A percentile compares a stretch with the other conserved stretches of the same genome.
Conservation (phyloP, 2,329 filamentous ascomycete species). For the Pseudogymnoascus sp. region DNA sequence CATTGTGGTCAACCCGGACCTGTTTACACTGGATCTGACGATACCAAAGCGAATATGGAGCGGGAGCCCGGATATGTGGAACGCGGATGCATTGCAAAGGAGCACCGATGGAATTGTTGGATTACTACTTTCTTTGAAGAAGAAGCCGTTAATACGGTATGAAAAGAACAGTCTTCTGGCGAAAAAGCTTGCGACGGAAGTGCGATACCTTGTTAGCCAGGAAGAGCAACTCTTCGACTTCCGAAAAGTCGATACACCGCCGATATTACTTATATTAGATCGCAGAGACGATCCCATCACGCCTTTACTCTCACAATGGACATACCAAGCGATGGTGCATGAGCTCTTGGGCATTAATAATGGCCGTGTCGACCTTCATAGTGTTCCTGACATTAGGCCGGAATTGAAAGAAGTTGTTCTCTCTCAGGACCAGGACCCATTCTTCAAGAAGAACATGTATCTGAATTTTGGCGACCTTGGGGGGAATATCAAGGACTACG, state of each 20-base stretch:
- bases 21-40: constrained; percentile 71
- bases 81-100: constrained; percentile 76
- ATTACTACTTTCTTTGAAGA: constrained; percentile 81
- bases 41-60: constrained; percentile 75
- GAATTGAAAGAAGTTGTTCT: constrained; percentile 91
- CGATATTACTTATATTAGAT: constrained; percentile 84
- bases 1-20: constrained; percentile 86
- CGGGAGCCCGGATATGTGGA: constrained; percentile 77
- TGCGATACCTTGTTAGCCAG: constrained; percentile 87
- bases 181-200: constrained; percentile 87
- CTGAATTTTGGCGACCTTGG: constrained; percentile 94
- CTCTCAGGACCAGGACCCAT: constrained; percentile 94
- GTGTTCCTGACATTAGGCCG: constrained; percentile 74
- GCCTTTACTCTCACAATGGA: constrained; percentile 93
- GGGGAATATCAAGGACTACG: constrained; percentile 95
- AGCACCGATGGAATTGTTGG: constrained; percentile 83
- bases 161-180: constrained; percentile 83
- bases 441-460: constrained; percentile 99
- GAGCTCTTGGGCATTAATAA: constrained; percentile 90
- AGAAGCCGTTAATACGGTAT: constrained; percentile 91
- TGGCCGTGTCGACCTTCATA: constrained; percentile 81
- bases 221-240: constrained; percentile 97
- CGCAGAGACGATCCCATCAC: constrained; percentile 91
- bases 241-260: constrained; percentile 85
- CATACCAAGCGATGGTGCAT: constrained; percentile 99